Evolutionary conservation across 495 filamentous ascomycete species (phyloP).

Genomic region (Trichoderma erinaceum): DNA sequence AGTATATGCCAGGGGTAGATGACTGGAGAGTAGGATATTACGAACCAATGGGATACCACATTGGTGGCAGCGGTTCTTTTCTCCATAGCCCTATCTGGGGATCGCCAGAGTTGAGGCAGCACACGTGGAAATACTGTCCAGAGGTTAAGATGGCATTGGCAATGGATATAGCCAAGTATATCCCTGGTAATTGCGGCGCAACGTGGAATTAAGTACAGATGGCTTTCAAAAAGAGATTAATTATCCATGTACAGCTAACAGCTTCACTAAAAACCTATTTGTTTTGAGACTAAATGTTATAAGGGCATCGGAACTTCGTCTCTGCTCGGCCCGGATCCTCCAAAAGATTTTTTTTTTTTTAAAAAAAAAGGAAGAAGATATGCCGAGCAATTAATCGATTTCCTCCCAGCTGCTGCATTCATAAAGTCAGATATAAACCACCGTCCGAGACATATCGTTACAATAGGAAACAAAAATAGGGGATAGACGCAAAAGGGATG

Average conservation of each 20-base stretch:
- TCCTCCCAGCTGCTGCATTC: not conserved
- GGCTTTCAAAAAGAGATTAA: not conserved
- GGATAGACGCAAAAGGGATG: not conserved
- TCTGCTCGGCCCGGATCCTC: not conserved
- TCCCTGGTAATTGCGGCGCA: constrained; percentile 33
- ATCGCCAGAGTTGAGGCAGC: constrained; percentile 32
- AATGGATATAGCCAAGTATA: constrained; percentile 41
- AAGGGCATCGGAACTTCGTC: not conserved
- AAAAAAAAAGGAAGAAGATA: too few relatives aligned
- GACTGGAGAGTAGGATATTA: constrained; percentile 41
- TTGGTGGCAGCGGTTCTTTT: constrained; percentile 35
- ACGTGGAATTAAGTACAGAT: constrained; percentile 26
- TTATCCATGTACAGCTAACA: not conserved
- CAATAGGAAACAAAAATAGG: not conserved
- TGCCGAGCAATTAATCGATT: not conserved
- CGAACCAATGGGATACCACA: constrained; percentile 50
- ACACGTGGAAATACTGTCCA: constrained; percentile 47
- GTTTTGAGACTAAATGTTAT: not conserved
- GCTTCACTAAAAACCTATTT: not conserved
- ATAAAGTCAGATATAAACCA: not conserved
- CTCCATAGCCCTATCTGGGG: constrained; percentile 39
- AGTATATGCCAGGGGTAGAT: constrained; percentile 33
- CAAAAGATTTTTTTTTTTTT: too few relatives aligned
- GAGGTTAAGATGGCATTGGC: constrained; percentile 47
- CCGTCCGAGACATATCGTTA: not conserved